Conservation (phyloP, 257 asterid species). For the Verbascum thapsus region DNA sequence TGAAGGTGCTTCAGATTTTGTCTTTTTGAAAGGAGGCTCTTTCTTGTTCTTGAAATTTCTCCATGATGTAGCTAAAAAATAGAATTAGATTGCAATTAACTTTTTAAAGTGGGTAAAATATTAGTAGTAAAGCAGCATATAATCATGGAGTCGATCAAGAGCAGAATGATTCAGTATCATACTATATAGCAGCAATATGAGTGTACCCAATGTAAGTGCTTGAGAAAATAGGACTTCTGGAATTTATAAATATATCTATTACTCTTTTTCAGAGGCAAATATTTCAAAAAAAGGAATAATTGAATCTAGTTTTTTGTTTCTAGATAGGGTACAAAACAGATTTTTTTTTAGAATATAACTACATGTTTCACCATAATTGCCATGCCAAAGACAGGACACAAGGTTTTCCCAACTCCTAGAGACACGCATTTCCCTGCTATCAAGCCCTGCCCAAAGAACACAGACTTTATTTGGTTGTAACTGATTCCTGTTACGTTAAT, state of each 20-base stretch:
- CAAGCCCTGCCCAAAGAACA: neutral
- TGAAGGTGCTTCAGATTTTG: conserved; percentile 63
- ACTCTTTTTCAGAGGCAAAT: neutral
- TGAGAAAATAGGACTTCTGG: neutral
- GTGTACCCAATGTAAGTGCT: neutral
- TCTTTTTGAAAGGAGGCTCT: conserved; percentile 83
- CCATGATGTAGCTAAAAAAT: conserved; percentile 72
- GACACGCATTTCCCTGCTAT: conserved; percentile 3
- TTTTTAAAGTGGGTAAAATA: conserved; percentile 9
- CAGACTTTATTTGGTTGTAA: neutral
- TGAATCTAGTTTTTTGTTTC: neutral
- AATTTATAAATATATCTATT: neutral
- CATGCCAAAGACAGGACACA: neutral
- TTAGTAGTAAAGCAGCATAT: conserved; percentile 12
- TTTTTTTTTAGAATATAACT: neutral
- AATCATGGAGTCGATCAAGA: conserved; percentile 25
- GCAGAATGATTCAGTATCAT: conserved; percentile 23
- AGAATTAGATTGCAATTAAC: conserved; percentile 24
- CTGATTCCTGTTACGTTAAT: neutral
- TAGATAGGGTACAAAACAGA: neutral
- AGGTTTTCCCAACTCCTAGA: neutral
- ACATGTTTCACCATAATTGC: neutral
- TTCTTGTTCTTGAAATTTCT: conserved; percentile 59
- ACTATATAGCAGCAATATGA: conserved; percentile 3
- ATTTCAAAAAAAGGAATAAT: no score